Percentiles rank a stretch among this genome's conserved stretches.
phyloP scores from a whole-genome alignment of 1,284 basidiomycete species.

The Heterobasidion parviporum region DNA sequence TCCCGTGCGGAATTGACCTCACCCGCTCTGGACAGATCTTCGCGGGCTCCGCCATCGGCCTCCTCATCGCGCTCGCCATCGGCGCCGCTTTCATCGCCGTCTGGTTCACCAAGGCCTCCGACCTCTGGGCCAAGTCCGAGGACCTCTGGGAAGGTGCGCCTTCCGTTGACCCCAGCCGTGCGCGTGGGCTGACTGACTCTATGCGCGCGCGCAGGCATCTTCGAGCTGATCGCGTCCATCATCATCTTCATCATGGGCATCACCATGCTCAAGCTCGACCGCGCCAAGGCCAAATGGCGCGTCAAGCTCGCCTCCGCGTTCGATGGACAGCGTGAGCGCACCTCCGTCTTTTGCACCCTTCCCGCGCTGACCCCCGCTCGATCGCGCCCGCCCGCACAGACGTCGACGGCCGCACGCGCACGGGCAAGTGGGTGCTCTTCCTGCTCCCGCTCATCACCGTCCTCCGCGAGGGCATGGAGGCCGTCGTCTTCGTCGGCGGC shows the following conservation, averaged over 20 bases:
- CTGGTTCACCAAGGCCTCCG: conserved; percentile 71
- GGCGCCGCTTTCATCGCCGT: conserved; percentile 73
- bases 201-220: conserved; percentile 54
- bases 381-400: conserved; percentile 16
- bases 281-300: conserved; percentile 84
- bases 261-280: conserved; percentile 47
- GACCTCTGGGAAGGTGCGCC: conserved; percentile 57
- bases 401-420: conserved; percentile 33
- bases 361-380: neutral
- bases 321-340: conserved; percentile 40
- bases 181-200: neutral
- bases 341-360: neutral
- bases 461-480: conserved; percentile 88
- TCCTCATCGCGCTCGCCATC: conserved; percentile 70
- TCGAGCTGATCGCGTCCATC: conserved; percentile 71
- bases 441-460: conserved; percentile 86
- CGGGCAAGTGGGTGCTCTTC: conserved; percentile 82
- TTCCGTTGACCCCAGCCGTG: neutral
- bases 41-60: conserved; percentile 67
- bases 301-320: conserved; percentile 81
- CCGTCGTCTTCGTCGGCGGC: conserved; percentile 89
- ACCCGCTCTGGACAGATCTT: conserved; percentile 53
- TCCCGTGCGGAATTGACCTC: neutral
- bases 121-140: conserved; percentile 71
- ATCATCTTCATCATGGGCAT: conserved; percentile 56